These are phyloP conservation scores for Daldinia decipiens DNA, from an alignment of 495 filamentous ascomycete species.

Conservation along the genomic window DNA sequence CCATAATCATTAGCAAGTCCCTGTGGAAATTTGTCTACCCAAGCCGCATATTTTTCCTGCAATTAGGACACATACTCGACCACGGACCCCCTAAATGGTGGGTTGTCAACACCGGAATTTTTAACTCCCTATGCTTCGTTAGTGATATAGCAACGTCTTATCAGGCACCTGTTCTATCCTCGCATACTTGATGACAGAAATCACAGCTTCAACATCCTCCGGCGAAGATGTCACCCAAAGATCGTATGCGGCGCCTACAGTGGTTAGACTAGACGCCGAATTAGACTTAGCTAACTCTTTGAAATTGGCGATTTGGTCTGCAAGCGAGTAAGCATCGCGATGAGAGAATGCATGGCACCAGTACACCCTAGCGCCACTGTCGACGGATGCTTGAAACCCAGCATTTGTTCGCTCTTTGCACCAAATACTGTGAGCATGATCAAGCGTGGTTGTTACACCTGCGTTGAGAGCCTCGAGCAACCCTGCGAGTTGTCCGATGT, in stretches of 20 bases:
- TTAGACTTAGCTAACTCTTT: constrained; percentile 40
- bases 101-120: constrained; percentile 50
- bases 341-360: constrained; percentile 50
- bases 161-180: not conserved
- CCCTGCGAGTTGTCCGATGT: constrained; percentile 64
- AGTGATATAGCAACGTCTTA: not conserved
- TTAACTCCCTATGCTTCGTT: constrained; percentile 35
- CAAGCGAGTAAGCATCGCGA: constrained; percentile 30
- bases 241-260: constrained; percentile 55
- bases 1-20: not conserved
- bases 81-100: constrained; percentile 49
- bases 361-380: constrained; percentile 57
- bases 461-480: constrained; percentile 63
- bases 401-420: constrained; percentile 53
- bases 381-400: constrained; percentile 51
- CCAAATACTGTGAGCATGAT: constrained; percentile 64
- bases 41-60: constrained; percentile 1
- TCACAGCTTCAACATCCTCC: constrained; percentile 43
- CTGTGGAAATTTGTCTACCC: not conserved
- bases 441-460: constrained; percentile 68
- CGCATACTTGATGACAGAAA: constrained; percentile 40
- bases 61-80: constrained; percentile 13
- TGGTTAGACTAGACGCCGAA: constrained; percentile 32
- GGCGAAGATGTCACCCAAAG: constrained; percentile 39
- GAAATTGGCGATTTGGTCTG: constrained; percentile 49